phyloP scores from a whole-genome alignment of 306 rosid genomes.

The Citrullus colocynthis region DNA sequence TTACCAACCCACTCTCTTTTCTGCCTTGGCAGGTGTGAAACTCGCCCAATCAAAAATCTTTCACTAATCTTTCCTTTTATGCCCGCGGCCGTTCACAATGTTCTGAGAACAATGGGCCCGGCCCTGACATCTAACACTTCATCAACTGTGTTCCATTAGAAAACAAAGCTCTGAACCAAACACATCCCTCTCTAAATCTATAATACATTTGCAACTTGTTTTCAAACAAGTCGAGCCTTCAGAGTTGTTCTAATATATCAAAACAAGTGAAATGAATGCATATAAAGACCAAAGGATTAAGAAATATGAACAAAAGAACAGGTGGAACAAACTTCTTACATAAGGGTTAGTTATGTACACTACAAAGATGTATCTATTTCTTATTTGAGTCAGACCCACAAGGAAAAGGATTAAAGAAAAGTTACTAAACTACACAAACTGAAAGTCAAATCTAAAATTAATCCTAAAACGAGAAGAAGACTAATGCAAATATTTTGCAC shows the following conservation, averaged over 20 bases:
- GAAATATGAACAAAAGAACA: background rate
- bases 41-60: too few species aligned
- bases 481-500: background rate
- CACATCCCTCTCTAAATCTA: background rate
- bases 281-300: background rate
- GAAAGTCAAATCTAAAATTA: background rate
- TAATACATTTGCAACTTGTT: background rate
- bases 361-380: background rate
- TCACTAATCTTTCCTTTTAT: too few species aligned
- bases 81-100: background rate
- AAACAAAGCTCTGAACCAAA: background rate
- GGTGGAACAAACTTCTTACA: background rate
- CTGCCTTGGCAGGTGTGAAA: background rate
- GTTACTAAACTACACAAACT: background rate
- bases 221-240: background rate
- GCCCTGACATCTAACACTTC: background rate
- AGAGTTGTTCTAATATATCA: background rate
- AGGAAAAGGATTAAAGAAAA: background rate
- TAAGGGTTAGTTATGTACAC: background rate
- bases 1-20: background rate
- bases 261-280: background rate
- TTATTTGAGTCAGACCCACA: background rate
- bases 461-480: background rate
- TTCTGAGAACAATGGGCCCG: background rate
- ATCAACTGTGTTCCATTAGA: background rate